Conservation (phyloP, 2,329 filamentous ascomycete species). For the Domatiomyces globalis region DNA sequence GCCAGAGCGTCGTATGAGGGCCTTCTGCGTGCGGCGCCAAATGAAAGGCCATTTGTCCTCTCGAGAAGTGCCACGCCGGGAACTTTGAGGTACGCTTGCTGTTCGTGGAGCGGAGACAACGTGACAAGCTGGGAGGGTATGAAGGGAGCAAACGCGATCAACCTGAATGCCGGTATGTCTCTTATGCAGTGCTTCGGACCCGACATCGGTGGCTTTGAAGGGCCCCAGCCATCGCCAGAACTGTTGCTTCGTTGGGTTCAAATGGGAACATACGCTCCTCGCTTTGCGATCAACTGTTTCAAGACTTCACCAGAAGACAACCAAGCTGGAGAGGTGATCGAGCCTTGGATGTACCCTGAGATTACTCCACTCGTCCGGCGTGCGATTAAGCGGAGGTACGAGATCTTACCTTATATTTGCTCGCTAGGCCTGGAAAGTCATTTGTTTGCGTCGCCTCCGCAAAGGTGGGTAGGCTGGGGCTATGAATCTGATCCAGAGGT, state of each 20-base stretch:
- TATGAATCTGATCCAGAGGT: conserved; percentile 53
- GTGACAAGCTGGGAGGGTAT: conserved; percentile 60
- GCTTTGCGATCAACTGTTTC: conserved; percentile 67
- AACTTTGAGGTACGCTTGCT: conserved; percentile 55
- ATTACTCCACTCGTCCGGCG: conserved; percentile 48
- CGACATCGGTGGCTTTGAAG: conserved; percentile 63
- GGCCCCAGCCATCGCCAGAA: conserved; percentile 54
- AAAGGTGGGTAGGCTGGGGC: conserved; percentile 61
- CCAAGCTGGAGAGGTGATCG: conserved; percentile 55
- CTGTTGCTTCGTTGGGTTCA: conserved; percentile 61
- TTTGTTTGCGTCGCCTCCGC: conserved; percentile 46
- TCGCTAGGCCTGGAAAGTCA: conserved; percentile 50
- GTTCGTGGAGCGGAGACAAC: conserved; percentile 63
- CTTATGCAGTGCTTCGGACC: conserved; percentile 58
- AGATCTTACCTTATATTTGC: conserved; percentile 58
- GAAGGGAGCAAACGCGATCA: conserved; percentile 56
- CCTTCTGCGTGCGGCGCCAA: conserved; percentile 43
- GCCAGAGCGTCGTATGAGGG: conserved; percentile 58
- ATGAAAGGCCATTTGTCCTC: conserved; percentile 51
- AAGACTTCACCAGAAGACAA: conserved; percentile 56
- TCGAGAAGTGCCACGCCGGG: conserved; percentile 58
- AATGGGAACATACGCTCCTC: conserved; percentile 52
- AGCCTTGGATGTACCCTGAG: conserved; percentile 64
- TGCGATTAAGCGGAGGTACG: conserved; percentile 56
- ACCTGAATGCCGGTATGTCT: conserved; percentile 53